Evolutionary conservation across 495 filamentous ascomycete species (phyloP).

Genomic region (Filosporella fistucella): DNA sequence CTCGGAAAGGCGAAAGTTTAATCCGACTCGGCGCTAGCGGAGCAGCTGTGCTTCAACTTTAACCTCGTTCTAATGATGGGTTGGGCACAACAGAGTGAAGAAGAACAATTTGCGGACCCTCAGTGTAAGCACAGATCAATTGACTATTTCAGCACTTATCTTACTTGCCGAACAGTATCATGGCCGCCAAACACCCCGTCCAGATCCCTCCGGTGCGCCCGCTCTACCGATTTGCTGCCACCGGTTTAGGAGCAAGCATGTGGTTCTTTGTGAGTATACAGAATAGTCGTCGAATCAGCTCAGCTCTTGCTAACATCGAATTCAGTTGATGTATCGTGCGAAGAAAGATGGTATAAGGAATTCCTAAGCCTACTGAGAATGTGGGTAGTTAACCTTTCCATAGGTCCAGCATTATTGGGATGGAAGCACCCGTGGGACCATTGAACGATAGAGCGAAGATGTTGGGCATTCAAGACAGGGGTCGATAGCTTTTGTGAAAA

Average conservation of each 20-base stretch:
- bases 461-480: background rate
- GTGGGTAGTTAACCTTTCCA: slow-evolving; percentile 11
- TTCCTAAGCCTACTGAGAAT: background rate
- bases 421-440: slow-evolving; percentile 99
- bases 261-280: slow-evolving; percentile 87
- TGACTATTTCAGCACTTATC: too few species aligned
- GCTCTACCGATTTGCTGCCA: slow-evolving; percentile 80
- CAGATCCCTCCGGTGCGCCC: slow-evolving; percentile 57
- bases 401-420: slow-evolving; percentile 72
- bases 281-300: background rate
- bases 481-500: too few species aligned
- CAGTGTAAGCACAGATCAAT: too few species aligned
- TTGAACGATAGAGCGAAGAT: slow-evolving; percentile 40
- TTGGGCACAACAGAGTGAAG: too few species aligned
- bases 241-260: slow-evolving; percentile 88
- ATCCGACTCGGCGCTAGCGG: too few species aligned
- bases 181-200: slow-evolving; percentile 65
- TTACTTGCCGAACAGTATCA: too few species aligned
- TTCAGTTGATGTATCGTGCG: slow-evolving; percentile 87
- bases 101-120: too few species aligned
- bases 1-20: too few species aligned
- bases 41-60: too few species aligned
- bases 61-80: too few species aligned
- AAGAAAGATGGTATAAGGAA: slow-evolving; percentile 73
- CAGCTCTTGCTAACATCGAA: slow-evolving; percentile 7